Evolutionary conservation across 768 basidiomycete genomes (phyloP), one percentile per base, ranked within the genome.

Genomic region (Xerocomus spinulosus): DNA sequence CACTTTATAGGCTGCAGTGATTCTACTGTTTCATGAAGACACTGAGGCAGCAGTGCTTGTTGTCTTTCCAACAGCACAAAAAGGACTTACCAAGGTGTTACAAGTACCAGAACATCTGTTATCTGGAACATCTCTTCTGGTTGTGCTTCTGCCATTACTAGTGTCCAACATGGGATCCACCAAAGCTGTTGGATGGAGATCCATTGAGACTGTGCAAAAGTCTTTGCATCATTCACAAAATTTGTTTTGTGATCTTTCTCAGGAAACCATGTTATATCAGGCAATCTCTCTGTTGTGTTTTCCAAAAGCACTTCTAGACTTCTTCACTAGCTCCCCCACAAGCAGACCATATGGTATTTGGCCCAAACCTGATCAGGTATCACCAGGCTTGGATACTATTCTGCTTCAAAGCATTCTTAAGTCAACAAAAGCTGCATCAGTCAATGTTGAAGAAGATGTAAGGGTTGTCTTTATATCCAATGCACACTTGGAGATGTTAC

Each of bases 391-490:
- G 37, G 81, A 83, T 52, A 76, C 75, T 9, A 20, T 43, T 5
- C 50, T 71, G 24, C 72, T 86, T 10, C 58, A 65, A 12, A 55
- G 57, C 2, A 64, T 85, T 17, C 57, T 86, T 46, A 63, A 71
- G 24, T 67, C 71, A 43, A 76, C 70, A 48, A 60, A 68, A 20
- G 77, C 78, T 12, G 62, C 60, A 36, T 50, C 67, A 48, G 71
- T 67, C 15, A 68, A 70, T 10, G 49, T 62, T 50, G 70, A 72
- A 33, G 61, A 63, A 20, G 72, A 75, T 40, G 68, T 70, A 20
- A 63, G 79, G 10, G 65, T 80, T 20, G 58, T 87, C n/a, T 89
- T 88, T 50, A 73, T 87, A 20, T 83, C 88, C 59, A 74, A 80
- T 14, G 77, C 78, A 17, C 73, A 82, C 3, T 56, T 89, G 47